A percentile compares a stretch with the other conserved stretches of the same genome.
These are phyloP conservation scores for Sarocladium strictum DNA, from an alignment of 2,329 filamentous ascomycete genomes.

Conservation along the genomic window DNA sequence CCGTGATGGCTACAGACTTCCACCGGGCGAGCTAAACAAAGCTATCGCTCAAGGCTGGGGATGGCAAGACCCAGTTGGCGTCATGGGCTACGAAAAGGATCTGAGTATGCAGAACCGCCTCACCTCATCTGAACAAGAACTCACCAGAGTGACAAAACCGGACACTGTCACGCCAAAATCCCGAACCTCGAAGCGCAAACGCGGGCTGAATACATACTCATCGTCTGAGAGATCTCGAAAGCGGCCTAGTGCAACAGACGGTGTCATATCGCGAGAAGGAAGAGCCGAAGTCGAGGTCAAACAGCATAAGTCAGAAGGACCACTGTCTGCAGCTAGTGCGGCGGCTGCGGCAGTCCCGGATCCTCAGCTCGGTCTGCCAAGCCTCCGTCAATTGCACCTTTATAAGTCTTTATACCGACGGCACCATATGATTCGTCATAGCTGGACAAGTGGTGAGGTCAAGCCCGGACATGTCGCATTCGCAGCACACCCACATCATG, in stretches of 20 bases:
- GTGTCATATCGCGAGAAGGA: slow-evolving; percentile 35
- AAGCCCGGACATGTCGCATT: slow-evolving; percentile 92
- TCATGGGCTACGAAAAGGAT: slow-evolving; percentile 74
- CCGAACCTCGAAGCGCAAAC: slow-evolving; percentile 52
- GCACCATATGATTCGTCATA: slow-evolving; percentile 82
- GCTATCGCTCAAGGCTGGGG: slow-evolving; percentile 93
- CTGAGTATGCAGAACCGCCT: slow-evolving; percentile 55
- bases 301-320: slow-evolving; percentile 66
- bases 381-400: slow-evolving; percentile 77
- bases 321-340: slow-evolving; percentile 77
- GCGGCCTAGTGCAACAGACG: slow-evolving; percentile 42
- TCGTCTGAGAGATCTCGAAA: slow-evolving; percentile 44
- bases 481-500: slow-evolving; percentile 90
- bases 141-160: slow-evolving; percentile 34
- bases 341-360: slow-evolving; percentile 79
- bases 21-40: slow-evolving; percentile 74
- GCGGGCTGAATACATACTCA: slow-evolving; percentile 38
- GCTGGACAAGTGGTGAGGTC: slow-evolving; percentile 82
- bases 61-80: slow-evolving; percentile 82
- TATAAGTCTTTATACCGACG: slow-evolving; percentile 96
- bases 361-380: slow-evolving; percentile 71
- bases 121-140: slow-evolving; percentile 47
- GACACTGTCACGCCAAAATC: slow-evolving; percentile 35
- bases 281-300: slow-evolving; percentile 33
- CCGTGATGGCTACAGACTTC: slow-evolving; percentile 71